A percentile compares a stretch with the other conserved stretches of the same genome.
These are phyloP conservation scores for Daldinia concentrica DNA, from an alignment of 495 filamentous ascomycete species.

Conservation along the genomic window DNA sequence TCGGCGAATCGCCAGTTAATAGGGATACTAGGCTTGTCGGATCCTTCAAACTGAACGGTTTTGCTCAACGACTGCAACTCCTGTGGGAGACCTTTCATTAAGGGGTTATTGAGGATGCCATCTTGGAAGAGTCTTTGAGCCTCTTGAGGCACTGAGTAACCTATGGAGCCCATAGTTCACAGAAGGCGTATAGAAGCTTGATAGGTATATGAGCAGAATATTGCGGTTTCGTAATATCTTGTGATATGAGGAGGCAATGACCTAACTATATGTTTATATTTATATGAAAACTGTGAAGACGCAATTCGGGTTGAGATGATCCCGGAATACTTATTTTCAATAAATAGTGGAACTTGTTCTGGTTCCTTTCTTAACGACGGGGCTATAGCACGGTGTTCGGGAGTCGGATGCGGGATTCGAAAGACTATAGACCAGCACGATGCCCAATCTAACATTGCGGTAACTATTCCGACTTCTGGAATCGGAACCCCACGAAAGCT, in stretches of 20 bases:
- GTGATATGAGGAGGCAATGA: background rate
- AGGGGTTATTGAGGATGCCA: constrained; percentile 41
- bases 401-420: background rate
- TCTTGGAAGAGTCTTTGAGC: constrained; percentile 34
- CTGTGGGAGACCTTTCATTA: constrained; percentile 32
- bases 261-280: background rate
- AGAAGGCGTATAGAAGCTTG: no score
- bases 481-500: no score
- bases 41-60: background rate
- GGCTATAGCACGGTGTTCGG: background rate
- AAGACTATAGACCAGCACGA: background rate
- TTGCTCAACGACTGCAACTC: background rate
- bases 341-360: background rate
- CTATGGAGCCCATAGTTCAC: background rate
- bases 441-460: background rate
- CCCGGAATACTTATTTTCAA: background rate
- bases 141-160: constrained; percentile 43
- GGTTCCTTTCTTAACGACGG: background rate
- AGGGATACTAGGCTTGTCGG: background rate
- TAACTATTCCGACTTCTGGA: no score
- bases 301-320: background rate
- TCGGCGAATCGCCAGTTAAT: background rate
- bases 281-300: background rate
- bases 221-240: no score
- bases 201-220: no score